Evolutionary conservation across 768 basidiomycete genomes (phyloP), one percentile per base, ranked within the genome.

Genomic region (Mycena alexandri): DNA sequence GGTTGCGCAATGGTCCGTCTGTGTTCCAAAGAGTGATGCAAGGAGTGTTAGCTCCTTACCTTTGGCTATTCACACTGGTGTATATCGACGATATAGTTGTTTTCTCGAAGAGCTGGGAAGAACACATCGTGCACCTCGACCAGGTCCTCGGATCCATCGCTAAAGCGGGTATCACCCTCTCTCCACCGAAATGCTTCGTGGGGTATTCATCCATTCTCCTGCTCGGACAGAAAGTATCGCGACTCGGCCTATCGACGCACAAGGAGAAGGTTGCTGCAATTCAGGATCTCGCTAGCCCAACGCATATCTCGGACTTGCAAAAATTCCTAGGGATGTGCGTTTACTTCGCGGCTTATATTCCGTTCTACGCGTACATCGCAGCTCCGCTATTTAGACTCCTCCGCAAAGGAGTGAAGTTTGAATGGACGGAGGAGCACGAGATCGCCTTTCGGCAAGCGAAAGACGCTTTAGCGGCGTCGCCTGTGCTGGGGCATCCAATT

Each of bases 261-360:
- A 36, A 12, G 12, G 34, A 36, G 12, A 36, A 36, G 12, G 34
- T 36, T 12, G 5, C 34, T 12, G 34, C 34, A 12, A 36, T 36
- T 36, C 34, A 6, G 34, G 34, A 36, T n/a, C n/a, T n/a, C n/a
- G n/a, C n/a, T n/a, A 5, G 7, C 12, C 52, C 52, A 13, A 54
- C 52, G 16, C 24, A 33, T 11, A 51, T 72, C 14, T 25, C 60
- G 3, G 68, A 71, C 19, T 53, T 76, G 24, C 72, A 72, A 41
- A 71, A 60, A 5, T 76, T 75, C 64, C 55, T 77, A 11, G 76
- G 76, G 17, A 75, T 71, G 73, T 70, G 73, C 11, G 72, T 75
- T 0, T 78, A 77, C 53, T 78, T 77, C 59, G 56, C 74, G 2
- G 43, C 65, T 0, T 78, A 73, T 65, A 76, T 78, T 36, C 74